Percentiles rank a stretch among this genome's conserved stretches.
Conservation (phyloP, 1,284 basidiomycete genomes). For the Marasmius oreades region DNA sequence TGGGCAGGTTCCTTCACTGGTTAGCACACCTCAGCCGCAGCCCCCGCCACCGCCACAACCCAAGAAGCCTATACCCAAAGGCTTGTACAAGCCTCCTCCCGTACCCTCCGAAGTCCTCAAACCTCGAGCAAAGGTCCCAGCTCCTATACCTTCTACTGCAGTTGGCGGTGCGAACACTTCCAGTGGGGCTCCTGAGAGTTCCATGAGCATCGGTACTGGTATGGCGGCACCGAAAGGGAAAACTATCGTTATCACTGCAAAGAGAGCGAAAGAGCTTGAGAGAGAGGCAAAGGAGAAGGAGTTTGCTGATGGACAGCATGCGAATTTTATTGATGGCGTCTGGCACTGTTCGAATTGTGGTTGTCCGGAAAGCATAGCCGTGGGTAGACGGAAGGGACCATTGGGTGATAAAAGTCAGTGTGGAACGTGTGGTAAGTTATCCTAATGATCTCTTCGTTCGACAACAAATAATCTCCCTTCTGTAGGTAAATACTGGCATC, state of each 20-base stretch:
- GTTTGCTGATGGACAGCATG: conserved; percentile 76
- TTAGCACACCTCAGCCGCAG: conserved; percentile 35
- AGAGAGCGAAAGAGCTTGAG: conserved; percentile 69
- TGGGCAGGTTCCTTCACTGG: conserved; percentile 47
- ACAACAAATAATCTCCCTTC: conserved; percentile 6
- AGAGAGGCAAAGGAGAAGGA: conserved; percentile 78
- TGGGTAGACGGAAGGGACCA: conserved; percentile 84
- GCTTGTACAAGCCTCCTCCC: conserved; percentile 68
- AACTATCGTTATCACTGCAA: conserved; percentile 44
- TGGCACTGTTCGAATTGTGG: conserved; percentile 95
- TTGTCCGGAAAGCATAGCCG: conserved; percentile 80
- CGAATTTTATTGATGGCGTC: conserved; percentile 76
- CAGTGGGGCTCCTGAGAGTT: conserved; percentile 54
- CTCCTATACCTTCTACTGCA: conserved; percentile 63
- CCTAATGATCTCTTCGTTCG: conserved; percentile 3
- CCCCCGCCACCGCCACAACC: conserved; percentile 47
- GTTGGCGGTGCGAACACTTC: conserved; percentile 55
- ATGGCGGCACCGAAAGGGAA: conserved; percentile 26
- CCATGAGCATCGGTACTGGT: conserved; percentile 38
- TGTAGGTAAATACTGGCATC: conserved; percentile 82
- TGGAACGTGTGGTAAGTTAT: conserved; percentile 81
- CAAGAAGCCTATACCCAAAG: conserved; percentile 57
- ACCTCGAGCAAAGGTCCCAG: conserved; percentile 52
- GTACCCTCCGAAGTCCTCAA: conserved; percentile 53
- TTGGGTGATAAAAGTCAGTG: conserved; percentile 90